A percentile compares a stretch with the other conserved stretches of the same genome.
Conservation (phyloP, 192 early-diverging fungal species). For the Phycomyces blakesleeanus region DNA sequence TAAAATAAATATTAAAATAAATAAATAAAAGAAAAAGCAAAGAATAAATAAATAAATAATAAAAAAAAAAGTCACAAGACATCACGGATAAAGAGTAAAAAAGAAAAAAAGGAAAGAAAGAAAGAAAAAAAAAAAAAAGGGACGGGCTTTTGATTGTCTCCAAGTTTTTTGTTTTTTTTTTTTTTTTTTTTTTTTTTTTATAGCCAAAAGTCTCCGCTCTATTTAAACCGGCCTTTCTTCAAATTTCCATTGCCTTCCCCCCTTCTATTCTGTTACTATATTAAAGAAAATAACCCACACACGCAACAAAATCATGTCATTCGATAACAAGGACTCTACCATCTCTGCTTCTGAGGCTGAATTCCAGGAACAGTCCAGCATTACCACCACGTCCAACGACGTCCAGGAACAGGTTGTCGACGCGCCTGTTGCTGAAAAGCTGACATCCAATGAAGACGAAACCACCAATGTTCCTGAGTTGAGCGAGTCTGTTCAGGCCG, state of each 20-base stretch:
- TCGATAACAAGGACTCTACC: not conserved
- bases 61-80: no score
- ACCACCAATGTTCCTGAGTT: slow-evolving; percentile 5
- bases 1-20: no score
- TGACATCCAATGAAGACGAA: not conserved
- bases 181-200: not conserved
- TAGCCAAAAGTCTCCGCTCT: not conserved
- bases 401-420: not conserved
- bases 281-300: not conserved
- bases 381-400: not conserved
- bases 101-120: not conserved
- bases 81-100: not conserved
- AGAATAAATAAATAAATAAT: no score
- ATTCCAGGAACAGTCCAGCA: not conserved
- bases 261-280: not conserved
- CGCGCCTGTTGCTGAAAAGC: not conserved
- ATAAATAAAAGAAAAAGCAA: no score
- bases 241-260: not conserved
- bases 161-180: no score
- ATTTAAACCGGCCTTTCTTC: not conserved
- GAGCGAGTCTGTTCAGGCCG: slow-evolving; percentile 5
- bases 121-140: not conserved
- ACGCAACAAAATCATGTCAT: not conserved
- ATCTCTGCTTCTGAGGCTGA: no score
- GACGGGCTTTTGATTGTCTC: not conserved